Evolutionary conservation across 352 stramenopile genomes (phyloP).

Genomic region (Aphanomyces cochlioides): DNA sequence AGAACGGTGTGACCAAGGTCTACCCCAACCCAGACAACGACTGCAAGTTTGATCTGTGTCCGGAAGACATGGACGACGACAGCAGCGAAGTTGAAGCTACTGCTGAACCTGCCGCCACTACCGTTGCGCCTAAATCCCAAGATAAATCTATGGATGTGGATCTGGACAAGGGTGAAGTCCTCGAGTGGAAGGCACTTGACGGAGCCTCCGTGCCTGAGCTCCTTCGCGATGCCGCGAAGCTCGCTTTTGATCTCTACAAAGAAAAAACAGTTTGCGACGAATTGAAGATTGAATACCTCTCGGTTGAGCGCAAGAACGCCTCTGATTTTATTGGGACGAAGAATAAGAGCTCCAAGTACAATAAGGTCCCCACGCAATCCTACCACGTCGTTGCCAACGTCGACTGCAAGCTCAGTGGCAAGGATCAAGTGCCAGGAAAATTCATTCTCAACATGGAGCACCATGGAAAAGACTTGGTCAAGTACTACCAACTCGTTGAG

Average conservation of each 20-base stretch:
- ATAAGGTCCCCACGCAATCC: conserved; percentile 20
- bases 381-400: conserved; percentile 23
- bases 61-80: conserved; percentile 24
- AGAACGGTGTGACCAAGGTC: conserved; percentile 22
- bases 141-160: not conserved
- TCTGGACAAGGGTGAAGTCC: too few relatives aligned
- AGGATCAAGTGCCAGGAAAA: conserved; percentile 20
- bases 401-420: not conserved
- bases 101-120: not conserved
- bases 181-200: conserved; percentile 17
- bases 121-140: not conserved
- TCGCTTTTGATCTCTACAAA: conserved; percentile 21
- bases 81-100: not conserved
- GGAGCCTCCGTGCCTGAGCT: not conserved
- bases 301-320: conserved; percentile 19
- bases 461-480: conserved; percentile 11
- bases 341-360: conserved; percentile 28
- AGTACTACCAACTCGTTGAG: conserved; percentile 19
- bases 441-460: conserved; percentile 27
- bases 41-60: conserved; percentile 23
- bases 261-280: conserved; percentile 21
- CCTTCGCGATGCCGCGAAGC: conserved; percentile 15
- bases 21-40: conserved; percentile 23
- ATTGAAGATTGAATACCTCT: conserved; percentile 19
- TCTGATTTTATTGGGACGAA: conserved; percentile 26